A percentile compares a stretch with the other conserved stretches of the same genome.
Conservation (phyloP, 148 eudicot species). For the Dysphania ambrosioides region DNA sequence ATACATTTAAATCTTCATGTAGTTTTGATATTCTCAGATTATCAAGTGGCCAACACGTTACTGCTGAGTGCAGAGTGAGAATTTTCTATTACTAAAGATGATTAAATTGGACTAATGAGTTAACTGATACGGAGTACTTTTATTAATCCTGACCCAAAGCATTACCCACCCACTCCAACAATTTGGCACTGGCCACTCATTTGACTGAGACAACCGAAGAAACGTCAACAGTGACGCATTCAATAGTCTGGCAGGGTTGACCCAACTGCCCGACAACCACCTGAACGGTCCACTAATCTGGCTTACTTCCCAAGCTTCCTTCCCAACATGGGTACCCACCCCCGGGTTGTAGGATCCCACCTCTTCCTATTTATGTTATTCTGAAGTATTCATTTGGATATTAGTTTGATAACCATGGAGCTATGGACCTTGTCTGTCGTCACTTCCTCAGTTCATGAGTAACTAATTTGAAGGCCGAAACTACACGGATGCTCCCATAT, state of each 20-base stretch:
- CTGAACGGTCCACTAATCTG: not conserved
- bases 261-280: not conserved
- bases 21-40: not conserved
- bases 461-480: not conserved
- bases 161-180: not conserved
- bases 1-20: too few relatives aligned
- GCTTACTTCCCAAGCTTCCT: constrained; percentile 11
- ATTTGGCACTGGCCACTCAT: not conserved
- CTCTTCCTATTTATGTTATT: not conserved
- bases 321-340: not conserved
- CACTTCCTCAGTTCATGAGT: not conserved
- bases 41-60: not conserved
- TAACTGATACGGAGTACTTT: not conserved
- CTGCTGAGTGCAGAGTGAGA: too few relatives aligned
- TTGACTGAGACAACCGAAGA: not conserved
- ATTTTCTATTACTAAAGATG: too few relatives aligned
- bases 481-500: not conserved
- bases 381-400: not conserved
- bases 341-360: not conserved
- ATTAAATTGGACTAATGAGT: not conserved
- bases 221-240: constrained; percentile 26
- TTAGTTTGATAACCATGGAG: not conserved
- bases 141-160: not conserved
- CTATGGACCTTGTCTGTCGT: not conserved
- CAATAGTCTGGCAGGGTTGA: not conserved